A percentile compares a stretch with the other conserved stretches of the same genome.
Evolutionary conservation across 192 early-diverging fungal species (phyloP).

Genomic region (Obelidium mucronatum): DNA sequence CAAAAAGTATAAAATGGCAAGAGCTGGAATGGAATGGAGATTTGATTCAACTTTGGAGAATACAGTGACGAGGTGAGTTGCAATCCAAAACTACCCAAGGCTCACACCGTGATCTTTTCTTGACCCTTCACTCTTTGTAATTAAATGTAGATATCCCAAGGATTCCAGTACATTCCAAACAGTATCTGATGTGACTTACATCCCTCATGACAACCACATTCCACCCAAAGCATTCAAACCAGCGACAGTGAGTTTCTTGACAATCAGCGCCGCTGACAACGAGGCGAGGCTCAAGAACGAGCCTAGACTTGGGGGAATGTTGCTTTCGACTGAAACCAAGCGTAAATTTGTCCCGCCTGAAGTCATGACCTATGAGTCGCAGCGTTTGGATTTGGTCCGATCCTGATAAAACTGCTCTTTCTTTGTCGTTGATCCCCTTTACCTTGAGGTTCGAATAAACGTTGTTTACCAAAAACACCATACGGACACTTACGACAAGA

Average conservation of each 20-base stretch:
- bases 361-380: slow-evolving; percentile 22
- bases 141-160: slow-evolving; percentile 15
- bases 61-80: slow-evolving; percentile 30
- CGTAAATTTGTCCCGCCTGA: slow-evolving; percentile 25
- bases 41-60: slow-evolving; percentile 26
- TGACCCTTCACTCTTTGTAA: too few relatives aligned
- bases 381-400: neutral
- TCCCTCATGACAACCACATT: neutral
- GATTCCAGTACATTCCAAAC: slow-evolving; percentile 22
- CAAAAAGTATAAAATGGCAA: neutral
- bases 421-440: too few relatives aligned
- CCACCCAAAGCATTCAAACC: slow-evolving; percentile 9
- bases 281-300: neutral
- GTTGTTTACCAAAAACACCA: too few relatives aligned
- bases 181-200: slow-evolving; percentile 15
- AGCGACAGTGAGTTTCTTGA: slow-evolving; percentile 6
- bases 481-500: too few relatives aligned
- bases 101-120: too few relatives aligned
- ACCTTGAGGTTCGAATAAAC: too few relatives aligned
- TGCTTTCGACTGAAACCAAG: slow-evolving; percentile 8
- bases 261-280: neutral
- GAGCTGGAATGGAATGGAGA: slow-evolving; percentile 22
- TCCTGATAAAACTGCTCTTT: too few relatives aligned
- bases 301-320: neutral
- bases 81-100: neutral